These are phyloP conservation scores for Penicilliopsis zonata DNA, from an alignment of 495 filamentous ascomycete genomes.

Conservation along the genomic window DNA sequence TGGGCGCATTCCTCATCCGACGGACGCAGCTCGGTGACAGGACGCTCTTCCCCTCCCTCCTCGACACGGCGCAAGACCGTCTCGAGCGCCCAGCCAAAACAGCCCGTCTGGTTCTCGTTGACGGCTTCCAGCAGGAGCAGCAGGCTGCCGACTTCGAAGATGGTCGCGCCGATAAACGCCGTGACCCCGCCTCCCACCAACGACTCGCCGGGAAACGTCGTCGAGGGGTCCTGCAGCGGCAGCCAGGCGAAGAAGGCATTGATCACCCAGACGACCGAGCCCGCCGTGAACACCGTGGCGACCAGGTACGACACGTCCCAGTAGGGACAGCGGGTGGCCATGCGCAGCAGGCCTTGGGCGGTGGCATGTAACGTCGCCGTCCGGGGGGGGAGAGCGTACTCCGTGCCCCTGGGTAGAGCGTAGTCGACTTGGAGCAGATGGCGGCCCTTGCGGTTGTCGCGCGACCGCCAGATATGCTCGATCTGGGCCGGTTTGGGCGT, in stretches of 20 bases:
- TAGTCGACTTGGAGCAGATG: constrained; percentile 42
- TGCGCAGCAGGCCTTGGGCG: constrained; percentile 34
- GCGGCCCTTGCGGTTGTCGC: constrained; percentile 63
- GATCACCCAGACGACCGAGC: constrained; percentile 52
- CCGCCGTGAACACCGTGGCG: constrained; percentile 50
- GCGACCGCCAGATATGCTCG: constrained; percentile 44
- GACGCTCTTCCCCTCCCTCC: background rate
- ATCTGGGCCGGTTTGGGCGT: constrained; percentile 8
- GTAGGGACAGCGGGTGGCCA: constrained; percentile 45
- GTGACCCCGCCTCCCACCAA: constrained; percentile 45
- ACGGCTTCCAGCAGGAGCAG: constrained; percentile 57
- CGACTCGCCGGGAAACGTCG: constrained; percentile 42
- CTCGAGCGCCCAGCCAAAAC: constrained; percentile 62
- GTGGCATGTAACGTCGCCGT: constrained; percentile 32
- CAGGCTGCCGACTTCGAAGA: constrained; percentile 56
- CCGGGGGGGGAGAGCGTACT: constrained; percentile 22
- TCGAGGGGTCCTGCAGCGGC: constrained; percentile 40
- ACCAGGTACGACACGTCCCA: constrained; percentile 63
- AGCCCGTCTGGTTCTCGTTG: constrained; percentile 52
- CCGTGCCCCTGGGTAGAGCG: constrained; percentile 9
- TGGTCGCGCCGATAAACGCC: constrained; percentile 56
- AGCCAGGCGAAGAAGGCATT: constrained; percentile 60
- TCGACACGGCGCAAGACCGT: constrained; percentile 25
- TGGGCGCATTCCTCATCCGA: constrained; percentile 31
- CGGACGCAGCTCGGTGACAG: constrained; percentile 13